These are phyloP conservation scores for Sisymbrium irio DNA, from an alignment of 345 rosid genomes.

Conservation along the genomic window DNA sequence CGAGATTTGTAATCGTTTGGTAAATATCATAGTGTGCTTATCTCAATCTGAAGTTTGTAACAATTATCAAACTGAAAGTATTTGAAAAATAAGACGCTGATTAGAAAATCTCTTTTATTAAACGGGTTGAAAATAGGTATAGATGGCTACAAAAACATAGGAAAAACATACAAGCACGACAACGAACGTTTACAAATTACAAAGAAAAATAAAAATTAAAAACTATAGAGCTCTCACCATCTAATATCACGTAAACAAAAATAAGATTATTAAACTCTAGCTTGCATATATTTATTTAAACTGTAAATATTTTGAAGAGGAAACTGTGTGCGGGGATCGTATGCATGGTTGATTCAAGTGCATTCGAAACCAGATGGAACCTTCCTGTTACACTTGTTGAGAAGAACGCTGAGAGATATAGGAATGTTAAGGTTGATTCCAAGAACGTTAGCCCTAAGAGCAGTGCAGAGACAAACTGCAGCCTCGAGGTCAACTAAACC, in stretches of 20 bases:
- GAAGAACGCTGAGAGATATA: constrained; percentile 55
- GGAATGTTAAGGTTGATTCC: constrained; percentile 60
- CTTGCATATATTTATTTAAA: constrained; percentile 23
- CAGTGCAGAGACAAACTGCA: constrained; percentile 73
- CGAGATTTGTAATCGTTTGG: not conserved
- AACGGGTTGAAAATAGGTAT: not conserved
- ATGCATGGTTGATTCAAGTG: constrained; percentile 24
- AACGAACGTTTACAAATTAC: not conserved
- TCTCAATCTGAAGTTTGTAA: not conserved
- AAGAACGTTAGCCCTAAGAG: constrained; percentile 53
- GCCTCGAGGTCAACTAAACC: constrained; percentile 66
- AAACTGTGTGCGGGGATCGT: not conserved
- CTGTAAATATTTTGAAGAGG: not conserved
- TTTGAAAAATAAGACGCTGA: not conserved
- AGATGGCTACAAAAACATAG: not conserved
- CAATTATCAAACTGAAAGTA: not conserved
- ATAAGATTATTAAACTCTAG: not conserved
- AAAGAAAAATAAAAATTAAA: too few species aligned
- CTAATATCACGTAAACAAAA: not conserved
- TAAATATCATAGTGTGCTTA: not conserved
- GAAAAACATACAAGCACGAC: not conserved
- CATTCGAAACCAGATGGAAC: constrained; percentile 52
- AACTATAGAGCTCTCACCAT: not conserved
- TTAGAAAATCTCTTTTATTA: constrained; percentile 9
- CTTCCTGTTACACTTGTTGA: constrained; percentile 52